Percentiles rank a stretch among this genome's conserved stretches.
phyloP scores from a whole-genome alignment of 2,329 filamentous ascomycete species.

The Emmonsia crescens region DNA sequence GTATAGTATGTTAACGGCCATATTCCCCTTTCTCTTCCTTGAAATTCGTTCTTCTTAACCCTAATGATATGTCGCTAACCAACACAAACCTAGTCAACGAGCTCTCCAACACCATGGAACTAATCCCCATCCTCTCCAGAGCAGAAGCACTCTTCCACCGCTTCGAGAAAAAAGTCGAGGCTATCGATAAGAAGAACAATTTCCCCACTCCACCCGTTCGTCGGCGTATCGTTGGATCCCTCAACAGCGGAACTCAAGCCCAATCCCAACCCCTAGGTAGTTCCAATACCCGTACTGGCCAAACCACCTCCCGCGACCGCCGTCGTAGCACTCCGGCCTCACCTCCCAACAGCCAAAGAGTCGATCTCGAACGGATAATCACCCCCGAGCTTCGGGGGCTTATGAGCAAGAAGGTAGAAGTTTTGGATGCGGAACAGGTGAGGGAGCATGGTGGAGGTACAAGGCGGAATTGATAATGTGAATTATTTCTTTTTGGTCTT shows the following conservation, averaged over 20 bases:
- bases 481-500: background rate
- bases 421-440: constrained; percentile 37
- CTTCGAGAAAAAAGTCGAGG: constrained; percentile 80
- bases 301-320: background rate
- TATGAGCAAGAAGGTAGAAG: constrained; percentile 49
- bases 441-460: constrained; percentile 35
- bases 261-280: background rate
- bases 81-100: constrained; percentile 64
- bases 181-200: constrained; percentile 81
- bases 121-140: constrained; percentile 72
- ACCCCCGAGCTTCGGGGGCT: constrained; percentile 52
- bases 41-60: background rate
- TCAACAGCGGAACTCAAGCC: background rate
- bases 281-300: background rate
- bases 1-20: constrained; percentile 55
- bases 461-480: constrained; percentile 6
- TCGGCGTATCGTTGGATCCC: constrained; percentile 7
- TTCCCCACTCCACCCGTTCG: constrained; percentile 52
- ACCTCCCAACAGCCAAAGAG: constrained; percentile 16
- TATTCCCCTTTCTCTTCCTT: background rate
- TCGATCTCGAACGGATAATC: constrained; percentile 42
- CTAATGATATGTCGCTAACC: constrained; percentile 2
- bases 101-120: constrained; percentile 82
- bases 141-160: constrained; percentile 81
- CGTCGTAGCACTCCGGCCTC: constrained; percentile 1